These are phyloP conservation scores for Phascolomyces articulosus DNA, from an alignment of 371 early-diverging fungal species.

Conservation along the genomic window DNA sequence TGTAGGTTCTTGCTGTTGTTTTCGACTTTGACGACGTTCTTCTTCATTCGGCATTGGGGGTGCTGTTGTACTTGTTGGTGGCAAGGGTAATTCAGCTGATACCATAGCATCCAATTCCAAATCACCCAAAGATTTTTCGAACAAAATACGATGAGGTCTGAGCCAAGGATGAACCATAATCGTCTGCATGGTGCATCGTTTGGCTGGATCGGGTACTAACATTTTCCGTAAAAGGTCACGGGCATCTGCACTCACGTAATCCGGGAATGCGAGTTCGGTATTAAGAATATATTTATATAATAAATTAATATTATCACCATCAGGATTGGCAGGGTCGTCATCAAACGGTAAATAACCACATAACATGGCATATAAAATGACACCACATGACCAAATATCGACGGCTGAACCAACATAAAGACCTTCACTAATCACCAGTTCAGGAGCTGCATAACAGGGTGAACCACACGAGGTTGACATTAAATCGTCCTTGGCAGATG, in stretches of 20 bases:
- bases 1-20: neutral
- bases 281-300: constrained; percentile 95
- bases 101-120: constrained; percentile 23
- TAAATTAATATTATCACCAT: constrained; percentile 95
- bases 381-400: constrained; percentile 97
- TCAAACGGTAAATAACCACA: constrained; percentile 99
- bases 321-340: constrained; percentile 97
- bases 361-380: constrained; percentile 96
- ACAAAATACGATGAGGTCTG: constrained; percentile 31
- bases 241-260: constrained; percentile 83
- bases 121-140: constrained; percentile 28
- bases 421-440: constrained; percentile 94
- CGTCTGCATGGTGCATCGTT: constrained; percentile 84
- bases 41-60: neutral
- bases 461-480: constrained; percentile 96
- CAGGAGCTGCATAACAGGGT: constrained; percentile 99
- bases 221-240: constrained; percentile 86
- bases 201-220: constrained; percentile 89
- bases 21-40: neutral
- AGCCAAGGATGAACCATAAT: constrained; percentile 88
- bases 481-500: constrained; percentile 69
- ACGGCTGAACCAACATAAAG: constrained; percentile 97
- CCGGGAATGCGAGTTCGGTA: constrained; percentile 89
- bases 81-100: constrained; percentile 23
- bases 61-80: neutral